Conservation (phyloP, 192 early-diverging fungal genomes). For the Gigaspora rosea region DNA sequence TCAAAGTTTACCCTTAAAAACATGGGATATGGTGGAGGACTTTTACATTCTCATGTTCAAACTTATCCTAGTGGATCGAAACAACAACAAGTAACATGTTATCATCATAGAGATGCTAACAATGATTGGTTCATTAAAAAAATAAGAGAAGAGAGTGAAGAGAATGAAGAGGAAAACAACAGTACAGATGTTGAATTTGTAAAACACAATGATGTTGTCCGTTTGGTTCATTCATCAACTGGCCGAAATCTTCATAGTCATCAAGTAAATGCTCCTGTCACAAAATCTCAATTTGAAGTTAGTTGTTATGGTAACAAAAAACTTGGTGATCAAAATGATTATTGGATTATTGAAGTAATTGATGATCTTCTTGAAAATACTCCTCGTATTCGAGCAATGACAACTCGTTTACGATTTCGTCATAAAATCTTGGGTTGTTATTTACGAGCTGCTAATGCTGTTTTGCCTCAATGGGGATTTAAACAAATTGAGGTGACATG, state of each 20-base stretch:
- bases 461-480: slow-evolving; percentile 96
- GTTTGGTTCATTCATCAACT: slow-evolving; percentile 76
- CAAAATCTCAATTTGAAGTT: slow-evolving; percentile 82
- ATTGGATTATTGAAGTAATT: slow-evolving; percentile 87
- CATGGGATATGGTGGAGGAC: slow-evolving; percentile 77
- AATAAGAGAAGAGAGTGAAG: slow-evolving; percentile 57
- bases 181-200: slow-evolving; percentile 69
- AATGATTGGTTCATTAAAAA: slow-evolving; percentile 86
- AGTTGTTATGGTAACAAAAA: slow-evolving; percentile 81
- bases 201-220: slow-evolving; percentile 77
- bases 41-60: slow-evolving; percentile 94
- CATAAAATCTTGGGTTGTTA: slow-evolving; percentile 74
- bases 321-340: slow-evolving; percentile 80
- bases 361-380: slow-evolving; percentile 58
- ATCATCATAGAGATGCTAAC: slow-evolving; percentile 91
- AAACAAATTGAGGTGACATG: slow-evolving; percentile 91
- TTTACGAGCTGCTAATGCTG: slow-evolving; percentile 71
- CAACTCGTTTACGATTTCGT: slow-evolving; percentile 80
- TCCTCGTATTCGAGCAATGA: slow-evolving; percentile 62
- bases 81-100: slow-evolving; percentile 97
- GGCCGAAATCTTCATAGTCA: slow-evolving; percentile 87
- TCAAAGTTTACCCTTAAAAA: slow-evolving; percentile 90
- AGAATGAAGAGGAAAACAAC: too few relatives aligned
- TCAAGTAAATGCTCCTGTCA: slow-evolving; percentile 71
- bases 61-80: slow-evolving; percentile 81